Conservation (phyloP, 257 asterid genomes). For the Fraxinus americana region DNA sequence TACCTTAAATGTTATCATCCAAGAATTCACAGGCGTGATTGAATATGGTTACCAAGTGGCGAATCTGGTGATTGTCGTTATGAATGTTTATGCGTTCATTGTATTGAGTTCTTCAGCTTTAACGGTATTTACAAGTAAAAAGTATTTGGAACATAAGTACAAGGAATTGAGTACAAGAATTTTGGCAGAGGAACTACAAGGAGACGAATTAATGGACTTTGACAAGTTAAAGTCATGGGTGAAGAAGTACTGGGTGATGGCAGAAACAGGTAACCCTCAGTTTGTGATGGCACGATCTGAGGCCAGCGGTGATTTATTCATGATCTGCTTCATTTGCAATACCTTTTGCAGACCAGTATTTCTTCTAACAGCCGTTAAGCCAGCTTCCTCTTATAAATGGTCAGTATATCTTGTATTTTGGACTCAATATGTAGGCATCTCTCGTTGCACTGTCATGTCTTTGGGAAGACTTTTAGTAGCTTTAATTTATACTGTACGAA, state of each 20-base stretch:
- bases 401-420: no score
- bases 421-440: no score
- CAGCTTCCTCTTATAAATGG: no score
- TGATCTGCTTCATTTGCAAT: neutral
- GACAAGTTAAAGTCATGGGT: conserved; percentile 1
- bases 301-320: neutral
- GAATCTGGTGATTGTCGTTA: neutral
- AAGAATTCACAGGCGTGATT: neutral
- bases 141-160: conserved; percentile 5
- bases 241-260: conserved; percentile 22
- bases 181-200: neutral
- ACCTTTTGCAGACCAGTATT: no score
- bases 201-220: neutral
- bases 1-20: conserved; percentile 19
- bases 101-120: conserved; percentile 18
- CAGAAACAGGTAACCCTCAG: conserved; percentile 7
- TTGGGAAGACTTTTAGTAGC: no score
- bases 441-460: no score
- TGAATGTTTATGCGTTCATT: neutral
- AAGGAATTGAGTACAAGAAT: neutral
- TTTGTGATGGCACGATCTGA: conserved; percentile 8
- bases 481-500: no score
- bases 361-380: no score
- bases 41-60: neutral
- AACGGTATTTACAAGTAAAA: conserved; percentile 14